Percentiles rank a stretch among this genome's conserved stretches.
Evolutionary conservation across 169 alveolate genomes (phyloP).

Genomic region (Perkinsus olseni): DNA sequence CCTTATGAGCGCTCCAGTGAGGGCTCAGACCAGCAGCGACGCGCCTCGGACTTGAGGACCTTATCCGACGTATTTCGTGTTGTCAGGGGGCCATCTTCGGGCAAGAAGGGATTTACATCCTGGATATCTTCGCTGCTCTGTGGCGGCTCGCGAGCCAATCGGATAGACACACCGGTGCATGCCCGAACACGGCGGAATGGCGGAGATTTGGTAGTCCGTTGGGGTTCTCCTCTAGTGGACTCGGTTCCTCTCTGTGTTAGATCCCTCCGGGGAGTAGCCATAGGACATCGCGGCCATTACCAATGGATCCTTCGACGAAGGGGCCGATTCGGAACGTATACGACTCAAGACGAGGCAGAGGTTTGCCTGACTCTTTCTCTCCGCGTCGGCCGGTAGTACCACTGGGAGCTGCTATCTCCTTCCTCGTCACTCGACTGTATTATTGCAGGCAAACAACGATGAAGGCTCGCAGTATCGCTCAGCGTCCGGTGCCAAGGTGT

Average conservation of each 20-base stretch:
- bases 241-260: background rate
- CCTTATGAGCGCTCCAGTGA: too few relatives aligned
- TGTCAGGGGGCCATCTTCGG: background rate
- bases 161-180: background rate
- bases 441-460: background rate
- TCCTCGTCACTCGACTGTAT: too few relatives aligned
- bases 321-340: background rate
- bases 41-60: too few relatives aligned
- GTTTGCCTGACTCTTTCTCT: background rate
- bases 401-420: background rate
- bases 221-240: background rate
- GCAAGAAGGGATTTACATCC: background rate
- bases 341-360: slow-evolving; percentile 1
- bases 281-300: background rate
- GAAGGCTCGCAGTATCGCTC: background rate
- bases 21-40: too few relatives aligned
- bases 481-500: background rate
- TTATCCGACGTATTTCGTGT: background rate
- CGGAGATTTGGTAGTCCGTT: background rate
- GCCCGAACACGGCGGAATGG: background rate
- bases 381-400: background rate
- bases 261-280: background rate
- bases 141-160: background rate
- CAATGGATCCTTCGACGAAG: background rate
- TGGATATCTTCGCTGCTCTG: background rate